Evolutionary conservation across 257 asterid species (phyloP).

Genomic region (Lycium ferocissimum): DNA sequence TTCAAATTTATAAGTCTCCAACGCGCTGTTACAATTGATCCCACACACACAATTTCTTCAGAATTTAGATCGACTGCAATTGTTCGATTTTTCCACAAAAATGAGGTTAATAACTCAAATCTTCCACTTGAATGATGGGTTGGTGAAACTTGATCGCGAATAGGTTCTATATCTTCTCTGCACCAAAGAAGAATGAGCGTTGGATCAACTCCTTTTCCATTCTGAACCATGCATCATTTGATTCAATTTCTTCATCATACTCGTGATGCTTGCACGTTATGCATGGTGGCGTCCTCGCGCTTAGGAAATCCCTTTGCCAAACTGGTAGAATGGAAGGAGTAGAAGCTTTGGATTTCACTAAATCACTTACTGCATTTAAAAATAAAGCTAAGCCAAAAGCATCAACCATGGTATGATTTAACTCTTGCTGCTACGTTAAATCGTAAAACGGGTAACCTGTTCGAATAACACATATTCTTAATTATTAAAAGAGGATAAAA

Average conservation of each 20-base stretch:
- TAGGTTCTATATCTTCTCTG: slow-evolving; percentile 32
- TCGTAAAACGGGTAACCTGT: slow-evolving; percentile 39
- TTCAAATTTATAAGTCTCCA: neutral
- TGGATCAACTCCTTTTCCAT: neutral
- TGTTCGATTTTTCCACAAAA: slow-evolving; percentile 36
- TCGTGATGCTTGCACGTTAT: slow-evolving; percentile 34
- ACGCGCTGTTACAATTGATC: neutral
- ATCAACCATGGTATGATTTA: slow-evolving; percentile 40
- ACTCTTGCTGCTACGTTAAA: slow-evolving; percentile 32
- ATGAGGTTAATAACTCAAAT: slow-evolving; percentile 30
- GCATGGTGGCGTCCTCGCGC: neutral
- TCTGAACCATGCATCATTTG: neutral
- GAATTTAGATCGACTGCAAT: slow-evolving; percentile 30
- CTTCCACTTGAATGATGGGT: neutral
- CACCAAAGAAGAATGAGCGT: slow-evolving; percentile 28
- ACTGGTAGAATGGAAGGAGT: slow-evolving; percentile 38
- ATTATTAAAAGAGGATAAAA: too few relatives aligned
- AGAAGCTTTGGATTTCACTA: slow-evolving; percentile 19
- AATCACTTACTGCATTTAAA: slow-evolving; percentile 30
- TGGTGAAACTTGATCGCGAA: neutral
- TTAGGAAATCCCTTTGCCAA: slow-evolving; percentile 39
- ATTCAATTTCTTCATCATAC: neutral
- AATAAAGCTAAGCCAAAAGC: slow-evolving; percentile 31
- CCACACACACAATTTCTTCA: neutral
- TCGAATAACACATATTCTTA: too few relatives aligned